Conservation (phyloP, 2,329 filamentous ascomycete species). For the Pseudogymnoascus sp. region DNA sequence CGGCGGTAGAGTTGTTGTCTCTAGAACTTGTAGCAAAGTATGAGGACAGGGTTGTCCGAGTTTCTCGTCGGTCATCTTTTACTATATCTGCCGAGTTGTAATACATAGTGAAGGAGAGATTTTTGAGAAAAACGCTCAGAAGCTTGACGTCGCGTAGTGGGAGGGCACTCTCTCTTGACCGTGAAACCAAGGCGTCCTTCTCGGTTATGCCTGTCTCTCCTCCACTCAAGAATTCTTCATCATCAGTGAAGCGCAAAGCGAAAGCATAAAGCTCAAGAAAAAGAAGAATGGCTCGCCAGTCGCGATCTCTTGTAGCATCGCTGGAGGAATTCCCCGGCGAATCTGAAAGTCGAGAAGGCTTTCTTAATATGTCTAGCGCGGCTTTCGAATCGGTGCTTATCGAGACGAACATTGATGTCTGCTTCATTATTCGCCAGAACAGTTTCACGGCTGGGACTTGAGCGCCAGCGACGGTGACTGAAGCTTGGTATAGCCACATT, state of each 20-base stretch:
- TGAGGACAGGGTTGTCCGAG: slow-evolving; percentile 34
- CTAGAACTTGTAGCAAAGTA: slow-evolving; percentile 34
- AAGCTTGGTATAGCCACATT: slow-evolving; percentile 82
- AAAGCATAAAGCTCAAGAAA: slow-evolving; percentile 95
- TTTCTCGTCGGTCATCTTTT: slow-evolving; percentile 30
- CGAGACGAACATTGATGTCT: slow-evolving; percentile 48
- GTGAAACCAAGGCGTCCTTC: slow-evolving; percentile 37
- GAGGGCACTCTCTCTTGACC: slow-evolving; percentile 57
- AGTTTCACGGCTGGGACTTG: slow-evolving; percentile 65
- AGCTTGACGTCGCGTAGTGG: slow-evolving; percentile 62
- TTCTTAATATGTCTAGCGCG: slow-evolving; percentile 43
- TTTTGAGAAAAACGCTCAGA: slow-evolving; percentile 79
- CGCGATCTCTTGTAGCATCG: slow-evolving; percentile 32
- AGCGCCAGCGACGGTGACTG: slow-evolving; percentile 24
- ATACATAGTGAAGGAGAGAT: slow-evolving; percentile 80
- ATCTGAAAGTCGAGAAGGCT: slow-evolving; percentile 14
- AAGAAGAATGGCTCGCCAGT: slow-evolving; percentile 83
- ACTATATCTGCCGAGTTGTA: slow-evolving; percentile 67
- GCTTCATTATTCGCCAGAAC: slow-evolving; percentile 66
- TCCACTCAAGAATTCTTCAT: slow-evolving; percentile 82
- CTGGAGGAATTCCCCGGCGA: neutral
- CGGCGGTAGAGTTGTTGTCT: neutral
- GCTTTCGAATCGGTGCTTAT: slow-evolving; percentile 50
- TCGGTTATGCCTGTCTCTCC: slow-evolving; percentile 35
- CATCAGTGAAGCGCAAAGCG: slow-evolving; percentile 84